phyloP scores from a whole-genome alignment of 2,329 filamentous ascomycete genomes.

The Sarocladiaceae sp. region DNA sequence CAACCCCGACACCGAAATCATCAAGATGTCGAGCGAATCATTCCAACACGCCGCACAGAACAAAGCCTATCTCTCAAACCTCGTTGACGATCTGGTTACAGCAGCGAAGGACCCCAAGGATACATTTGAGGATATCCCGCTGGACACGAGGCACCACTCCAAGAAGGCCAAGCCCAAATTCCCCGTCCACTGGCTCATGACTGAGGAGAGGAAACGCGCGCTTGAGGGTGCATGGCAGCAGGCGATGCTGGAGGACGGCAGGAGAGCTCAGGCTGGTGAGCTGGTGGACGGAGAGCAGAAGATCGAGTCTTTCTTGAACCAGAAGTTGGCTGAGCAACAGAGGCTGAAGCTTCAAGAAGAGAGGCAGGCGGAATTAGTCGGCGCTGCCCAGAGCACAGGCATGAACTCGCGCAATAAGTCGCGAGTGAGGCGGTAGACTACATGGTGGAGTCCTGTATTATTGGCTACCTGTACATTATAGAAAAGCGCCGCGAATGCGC shows the following conservation, averaged over 20 bases:
- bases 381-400: slow-evolving; percentile 16
- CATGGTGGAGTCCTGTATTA: too few species aligned
- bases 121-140: slow-evolving; percentile 81
- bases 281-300: slow-evolving; percentile 54
- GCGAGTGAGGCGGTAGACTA: too few species aligned
- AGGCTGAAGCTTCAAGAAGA: slow-evolving; percentile 20
- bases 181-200: slow-evolving; percentile 79
- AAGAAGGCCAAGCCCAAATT: slow-evolving; percentile 58
- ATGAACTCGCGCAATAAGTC: neutral
- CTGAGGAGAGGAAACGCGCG: slow-evolving; percentile 59
- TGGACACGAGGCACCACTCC: slow-evolving; percentile 85
- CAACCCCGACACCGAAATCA: slow-evolving; percentile 75
- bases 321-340: slow-evolving; percentile 28
- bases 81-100: slow-evolving; percentile 67
- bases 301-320: slow-evolving; percentile 36
- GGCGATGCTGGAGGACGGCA: slow-evolving; percentile 48
- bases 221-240: slow-evolving; percentile 58
- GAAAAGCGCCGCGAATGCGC: slow-evolving; percentile 5
- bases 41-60: slow-evolving; percentile 91
- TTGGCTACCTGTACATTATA: slow-evolving; percentile 6
- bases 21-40: slow-evolving; percentile 89
- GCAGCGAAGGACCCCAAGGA: slow-evolving; percentile 77
- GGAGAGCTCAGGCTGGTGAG: slow-evolving; percentile 46
- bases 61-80: slow-evolving; percentile 86
- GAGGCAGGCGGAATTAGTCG: slow-evolving; percentile 26